Conservation (phyloP, 345 rosid species). For the Cardiospermum halicacabum region DNA sequence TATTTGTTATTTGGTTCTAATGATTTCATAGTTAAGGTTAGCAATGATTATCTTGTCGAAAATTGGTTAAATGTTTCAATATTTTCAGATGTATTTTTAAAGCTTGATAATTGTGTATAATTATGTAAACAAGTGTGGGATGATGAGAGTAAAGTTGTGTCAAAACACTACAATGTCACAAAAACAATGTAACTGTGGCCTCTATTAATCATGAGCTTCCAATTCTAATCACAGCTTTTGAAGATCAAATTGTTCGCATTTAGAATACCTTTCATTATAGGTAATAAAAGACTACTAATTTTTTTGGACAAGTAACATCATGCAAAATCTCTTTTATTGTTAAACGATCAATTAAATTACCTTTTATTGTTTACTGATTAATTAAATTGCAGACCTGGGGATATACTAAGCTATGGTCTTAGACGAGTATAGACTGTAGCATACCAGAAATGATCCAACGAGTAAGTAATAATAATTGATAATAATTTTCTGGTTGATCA, state of each 20-base stretch:
- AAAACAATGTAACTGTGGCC: constrained; percentile 79
- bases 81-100: too few relatives aligned
- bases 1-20: constrained; percentile 84
- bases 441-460: constrained; percentile 58
- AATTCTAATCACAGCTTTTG: constrained; percentile 77
- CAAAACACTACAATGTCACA: constrained; percentile 80
- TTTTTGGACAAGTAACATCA: too few relatives aligned
- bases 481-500: background rate
- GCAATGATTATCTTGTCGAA: constrained; percentile 26
- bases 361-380: background rate
- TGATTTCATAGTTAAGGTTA: constrained; percentile 88
- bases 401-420: constrained; percentile 50
- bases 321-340: background rate
- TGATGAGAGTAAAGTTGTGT: constrained; percentile 81
- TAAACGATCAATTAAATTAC: background rate
- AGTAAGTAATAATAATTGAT: constrained; percentile 37
- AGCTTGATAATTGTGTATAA: too few relatives aligned
- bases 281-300: constrained; percentile 23
- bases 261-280: constrained; percentile 83
- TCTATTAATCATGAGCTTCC: constrained; percentile 85
- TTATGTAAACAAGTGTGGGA: constrained; percentile 64
- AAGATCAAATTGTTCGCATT: constrained; percentile 75
- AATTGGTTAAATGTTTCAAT: background rate
- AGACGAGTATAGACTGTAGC: constrained; percentile 85
- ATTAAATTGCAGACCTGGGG: constrained; percentile 30